A percentile compares a stretch with the other conserved stretches of the same genome.
Conservation (phyloP, 495 filamentous ascomycete genomes). For the Daldinia concentrica region DNA sequence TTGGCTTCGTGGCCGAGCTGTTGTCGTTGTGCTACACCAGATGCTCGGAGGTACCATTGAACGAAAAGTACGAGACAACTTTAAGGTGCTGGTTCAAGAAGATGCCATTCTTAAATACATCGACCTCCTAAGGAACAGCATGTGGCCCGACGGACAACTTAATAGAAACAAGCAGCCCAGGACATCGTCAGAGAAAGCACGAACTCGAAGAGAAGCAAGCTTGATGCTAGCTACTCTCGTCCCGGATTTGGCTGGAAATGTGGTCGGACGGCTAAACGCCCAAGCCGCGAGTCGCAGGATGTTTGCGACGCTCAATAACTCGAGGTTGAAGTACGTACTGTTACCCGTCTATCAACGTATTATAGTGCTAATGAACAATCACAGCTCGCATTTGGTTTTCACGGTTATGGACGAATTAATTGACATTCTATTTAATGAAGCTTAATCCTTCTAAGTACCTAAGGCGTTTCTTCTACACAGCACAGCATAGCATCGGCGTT, state of each 20-base stretch:
- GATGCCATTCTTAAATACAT: constrained; percentile 82
- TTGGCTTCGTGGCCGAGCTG: constrained; percentile 91
- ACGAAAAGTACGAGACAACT: constrained; percentile 86
- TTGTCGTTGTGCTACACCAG: constrained; percentile 89
- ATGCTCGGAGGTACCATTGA: constrained; percentile 93
- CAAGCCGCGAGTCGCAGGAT: constrained; percentile 82
- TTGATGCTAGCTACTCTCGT: constrained; percentile 82
- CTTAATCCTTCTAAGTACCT: constrained; percentile 26
- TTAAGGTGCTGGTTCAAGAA: constrained; percentile 74
- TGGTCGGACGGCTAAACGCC: constrained; percentile 85
- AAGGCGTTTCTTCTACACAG: constrained; percentile 24
- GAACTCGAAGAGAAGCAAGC: constrained; percentile 76
- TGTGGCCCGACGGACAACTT: constrained; percentile 81
- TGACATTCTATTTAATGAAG: constrained; percentile 72
- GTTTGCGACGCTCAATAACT: constrained; percentile 85
- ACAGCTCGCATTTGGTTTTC: constrained; percentile 78
- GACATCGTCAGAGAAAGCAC: constrained; percentile 71
- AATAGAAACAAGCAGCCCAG: constrained; percentile 62
- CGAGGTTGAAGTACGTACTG: constrained; percentile 68
- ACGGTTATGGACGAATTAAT: constrained; percentile 82
- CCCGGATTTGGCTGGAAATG: constrained; percentile 83
- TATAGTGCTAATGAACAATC: constrained; percentile 24
- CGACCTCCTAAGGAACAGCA: constrained; percentile 68
- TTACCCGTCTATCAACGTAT: background rate
- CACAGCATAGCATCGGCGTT: constrained; percentile 45